Base-by-base conservation (phyloP, 495 filamentous ascomycete genomes). In the Cercophora samala region DNA sequence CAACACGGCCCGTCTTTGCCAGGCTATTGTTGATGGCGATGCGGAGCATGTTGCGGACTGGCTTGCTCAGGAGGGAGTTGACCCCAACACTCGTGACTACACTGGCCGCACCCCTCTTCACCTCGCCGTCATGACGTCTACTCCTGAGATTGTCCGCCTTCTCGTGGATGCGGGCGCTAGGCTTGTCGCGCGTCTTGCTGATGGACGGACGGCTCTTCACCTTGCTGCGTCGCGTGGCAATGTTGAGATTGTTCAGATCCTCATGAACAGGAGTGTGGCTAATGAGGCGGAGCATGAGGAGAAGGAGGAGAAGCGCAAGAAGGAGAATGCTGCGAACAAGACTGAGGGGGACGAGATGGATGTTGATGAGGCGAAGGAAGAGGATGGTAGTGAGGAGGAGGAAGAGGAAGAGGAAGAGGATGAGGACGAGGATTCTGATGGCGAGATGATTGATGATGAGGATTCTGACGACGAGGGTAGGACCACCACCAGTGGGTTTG, bases 41-140 rank as follows among this genome's bases (percentile, higher is more conserved):
- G 64, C 88, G 5, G 83, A 87, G 25, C 79, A 84, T 62, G 89
- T 94, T n/a, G 71, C 86, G 65, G 82, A 84, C 65, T 93, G 89
- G 87, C 85, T 90, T 32, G 71, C 77, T 1, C 83, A 88, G 68
- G 86, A 90, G 64, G 84, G 76, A 13, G 75, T 83, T 13, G 83
- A 90, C 71, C 80, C 87, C 1, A 86, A 93, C 68, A 77, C 77
- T 54, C 70, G 92, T 15, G 91, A 96, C 69, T 89, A 90, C 69
- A 92, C 90, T n/a, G 92, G 92, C 11, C 81, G 92, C 22, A 90
- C 91, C 4, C 92, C 92, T 4, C 79, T 94, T 13, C 92, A 94
- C 65, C 79, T 96, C 15, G 91, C 91, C 9, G 84, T 82, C 65
- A 87, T 89, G 73, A 81, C 78, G 22, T 90, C 88, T 0, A 87